Percentiles rank a stretch among this genome's conserved stretches.
Evolutionary conservation across 345 rosid species (phyloP).

Genomic region (Populus ilicifolia): DNA sequence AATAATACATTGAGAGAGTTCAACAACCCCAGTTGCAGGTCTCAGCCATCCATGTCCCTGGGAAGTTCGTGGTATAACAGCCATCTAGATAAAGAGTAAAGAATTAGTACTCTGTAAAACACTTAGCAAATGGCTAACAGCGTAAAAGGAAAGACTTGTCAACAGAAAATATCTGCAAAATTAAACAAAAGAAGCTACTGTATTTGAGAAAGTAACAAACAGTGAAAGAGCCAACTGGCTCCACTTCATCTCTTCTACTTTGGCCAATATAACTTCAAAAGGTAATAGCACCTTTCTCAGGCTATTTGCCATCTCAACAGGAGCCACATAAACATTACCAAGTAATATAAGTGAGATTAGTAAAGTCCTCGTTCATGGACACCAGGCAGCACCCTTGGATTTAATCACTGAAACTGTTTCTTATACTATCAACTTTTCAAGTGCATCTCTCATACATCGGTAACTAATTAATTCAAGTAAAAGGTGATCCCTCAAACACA

Average conservation of each 20-base stretch:
- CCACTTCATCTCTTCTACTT: not conserved
- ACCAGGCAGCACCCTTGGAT: not conserved
- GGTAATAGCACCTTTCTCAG: not conserved
- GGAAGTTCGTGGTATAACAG: constrained; percentile 76
- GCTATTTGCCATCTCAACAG: not conserved
- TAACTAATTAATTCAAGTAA: not conserved
- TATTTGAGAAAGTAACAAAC: not conserved
- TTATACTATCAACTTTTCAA: not conserved
- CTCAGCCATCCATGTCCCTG: constrained; percentile 99
- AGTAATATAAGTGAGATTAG: not conserved
- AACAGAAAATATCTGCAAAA: not conserved
- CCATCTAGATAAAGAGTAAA: constrained; percentile 59
- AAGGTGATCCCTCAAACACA: not conserved
- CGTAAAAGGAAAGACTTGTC: not conserved
- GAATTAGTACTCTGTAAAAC: not conserved
- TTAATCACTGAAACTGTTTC: not conserved
- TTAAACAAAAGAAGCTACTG: not conserved
- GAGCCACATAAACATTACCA: not conserved
- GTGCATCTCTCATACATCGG: not conserved
- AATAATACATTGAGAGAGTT: constrained; percentile 92
- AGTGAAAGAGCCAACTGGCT: not conserved
- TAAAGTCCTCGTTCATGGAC: not conserved
- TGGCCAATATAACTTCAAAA: not conserved
- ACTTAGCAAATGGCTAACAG: not conserved
- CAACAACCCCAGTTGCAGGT: constrained; percentile 91